Evolutionary conservation across 768 basidiomycete genomes (phyloP).

Genomic region (Boletales sp.): DNA sequence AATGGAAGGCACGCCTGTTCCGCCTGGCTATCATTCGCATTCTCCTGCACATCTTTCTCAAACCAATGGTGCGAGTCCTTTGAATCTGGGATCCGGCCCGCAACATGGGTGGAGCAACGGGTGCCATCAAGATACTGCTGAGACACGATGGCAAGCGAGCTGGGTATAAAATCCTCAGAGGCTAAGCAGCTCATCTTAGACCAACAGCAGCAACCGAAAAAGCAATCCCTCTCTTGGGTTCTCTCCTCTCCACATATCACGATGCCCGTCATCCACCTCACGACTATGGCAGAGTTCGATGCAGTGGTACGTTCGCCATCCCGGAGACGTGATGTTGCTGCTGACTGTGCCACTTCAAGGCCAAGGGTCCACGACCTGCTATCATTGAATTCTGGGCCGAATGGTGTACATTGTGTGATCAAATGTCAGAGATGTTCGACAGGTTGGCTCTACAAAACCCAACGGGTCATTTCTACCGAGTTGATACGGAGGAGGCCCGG

Average conservation of each 20-base stretch:
- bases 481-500: constrained; percentile 28
- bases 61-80: constrained; percentile 13
- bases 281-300: constrained; percentile 26
- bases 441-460: constrained; percentile 27
- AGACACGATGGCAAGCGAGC: constrained; percentile 22
- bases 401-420: constrained; percentile 25
- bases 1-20: constrained; percentile 30
- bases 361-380: constrained; percentile 19
- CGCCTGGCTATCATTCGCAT: constrained; percentile 24
- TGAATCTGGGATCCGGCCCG: constrained; percentile 22
- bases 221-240: constrained; percentile 6
- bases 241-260: constrained; percentile 5
- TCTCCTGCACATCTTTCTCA: constrained; percentile 14
- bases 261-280: constrained; percentile 24
- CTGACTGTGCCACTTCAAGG: constrained; percentile 15
- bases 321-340: neutral
- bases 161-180: constrained; percentile 24
- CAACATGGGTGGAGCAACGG: constrained; percentile 19
- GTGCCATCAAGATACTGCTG: constrained; percentile 8
- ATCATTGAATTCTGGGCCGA: constrained; percentile 33
- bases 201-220: constrained; percentile 16
- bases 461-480: constrained; percentile 25
- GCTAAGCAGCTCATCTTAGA: neutral
- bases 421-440: constrained; percentile 20
- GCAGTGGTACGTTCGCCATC: constrained; percentile 14